Base-by-base conservation (phyloP, 352 stramenopile genomes). In the Globisporangium splendens region DNA sequence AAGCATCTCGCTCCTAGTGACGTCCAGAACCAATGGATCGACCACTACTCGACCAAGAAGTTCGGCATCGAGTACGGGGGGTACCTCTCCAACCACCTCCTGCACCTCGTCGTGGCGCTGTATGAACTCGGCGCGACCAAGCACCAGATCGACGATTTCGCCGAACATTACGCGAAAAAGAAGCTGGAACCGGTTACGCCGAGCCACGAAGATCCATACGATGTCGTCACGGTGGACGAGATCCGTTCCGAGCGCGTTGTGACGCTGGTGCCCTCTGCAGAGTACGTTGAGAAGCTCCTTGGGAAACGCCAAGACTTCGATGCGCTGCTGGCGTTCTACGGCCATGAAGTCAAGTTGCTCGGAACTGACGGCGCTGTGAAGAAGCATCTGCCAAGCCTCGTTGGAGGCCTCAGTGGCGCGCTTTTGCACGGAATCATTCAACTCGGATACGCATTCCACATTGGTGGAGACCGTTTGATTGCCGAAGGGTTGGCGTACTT, bases 351-450 rank as follows among this genome's bases (percentile, higher is more conserved):
- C 41, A 47, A 69, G 59, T 43, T 58, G 11, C 39, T 61, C 43
- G 63, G 56, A 8, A 56, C 50, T 0, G 68, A 73, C 35, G 65
- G 28, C 20, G 60, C 69, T 2, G 44, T 77, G n/a, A 47, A 46
- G 8, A 59, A 72, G 44, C 65, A 73, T 51, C 47, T 77, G 49
- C 65, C 65, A 7, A 44, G 2, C 8, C 41, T 75, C 13, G 57
- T 69, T 1, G 68, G 39, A 8, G 69, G 69, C 0, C 65, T 77
- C 14, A 65, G 61, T n/a, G 69, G 69, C 13, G 62, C 69, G 35
- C 54, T 77, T 28, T 44, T 73, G 11, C 69, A 77, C 18, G 66
- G 65, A 17, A 65, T 77, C 62, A 77, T 77, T 53, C 69, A 77
- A 42, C 46, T 77, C 54, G 69, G 69, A 17, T 77, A 77, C 46